phyloP scores from a whole-genome alignment of 495 filamentous ascomycete genomes.

The Pyronema omphalodes region DNA sequence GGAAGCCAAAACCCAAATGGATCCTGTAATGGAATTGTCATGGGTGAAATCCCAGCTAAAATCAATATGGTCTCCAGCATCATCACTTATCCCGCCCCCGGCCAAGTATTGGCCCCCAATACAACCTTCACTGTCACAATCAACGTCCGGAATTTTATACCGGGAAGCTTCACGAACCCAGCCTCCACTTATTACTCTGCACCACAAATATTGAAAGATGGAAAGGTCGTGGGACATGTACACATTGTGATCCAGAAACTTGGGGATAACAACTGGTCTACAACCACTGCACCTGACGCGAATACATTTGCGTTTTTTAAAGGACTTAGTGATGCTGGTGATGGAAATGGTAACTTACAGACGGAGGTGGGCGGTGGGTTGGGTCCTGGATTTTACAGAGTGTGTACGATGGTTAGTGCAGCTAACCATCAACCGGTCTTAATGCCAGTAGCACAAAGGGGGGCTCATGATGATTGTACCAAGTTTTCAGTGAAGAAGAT shows the following conservation, averaged over 20 bases:
- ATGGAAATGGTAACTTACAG: slow-evolving; percentile 40
- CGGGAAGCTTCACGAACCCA: slow-evolving; percentile 26
- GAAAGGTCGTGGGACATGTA: slow-evolving; percentile 49
- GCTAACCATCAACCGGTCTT: slow-evolving; percentile 58
- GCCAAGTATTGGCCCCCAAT: slow-evolving; percentile 30
- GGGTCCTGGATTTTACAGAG: slow-evolving; percentile 32
- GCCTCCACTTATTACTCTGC: slow-evolving; percentile 44
- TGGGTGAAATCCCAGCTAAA: slow-evolving; percentile 51
- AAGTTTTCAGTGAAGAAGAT: slow-evolving; percentile 34
- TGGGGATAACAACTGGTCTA: slow-evolving; percentile 26
- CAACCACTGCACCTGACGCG: slow-evolving; percentile 34
- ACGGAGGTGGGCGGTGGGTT: slow-evolving; percentile 44
- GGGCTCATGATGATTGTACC: slow-evolving; percentile 52
- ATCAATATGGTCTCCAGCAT: slow-evolving; percentile 49
- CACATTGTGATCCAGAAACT: slow-evolving; percentile 52
- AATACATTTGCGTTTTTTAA: slow-evolving; percentile 52
- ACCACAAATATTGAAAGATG: slow-evolving; percentile 39
- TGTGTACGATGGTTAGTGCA: slow-evolving; percentile 50
- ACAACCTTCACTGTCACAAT: slow-evolving; percentile 40
- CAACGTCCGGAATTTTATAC: slow-evolving; percentile 38
- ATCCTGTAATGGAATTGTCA: slow-evolving; percentile 51
- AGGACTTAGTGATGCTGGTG: slow-evolving; percentile 52
- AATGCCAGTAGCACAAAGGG: slow-evolving; percentile 61
- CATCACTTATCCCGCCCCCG: slow-evolving; percentile 36
- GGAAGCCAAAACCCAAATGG: slow-evolving; percentile 43